Evolutionary conservation across 2,329 filamentous ascomycete genomes (phyloP), one percentile per base, ranked within the genome.

Genomic region (Metarhizium sp.): DNA sequence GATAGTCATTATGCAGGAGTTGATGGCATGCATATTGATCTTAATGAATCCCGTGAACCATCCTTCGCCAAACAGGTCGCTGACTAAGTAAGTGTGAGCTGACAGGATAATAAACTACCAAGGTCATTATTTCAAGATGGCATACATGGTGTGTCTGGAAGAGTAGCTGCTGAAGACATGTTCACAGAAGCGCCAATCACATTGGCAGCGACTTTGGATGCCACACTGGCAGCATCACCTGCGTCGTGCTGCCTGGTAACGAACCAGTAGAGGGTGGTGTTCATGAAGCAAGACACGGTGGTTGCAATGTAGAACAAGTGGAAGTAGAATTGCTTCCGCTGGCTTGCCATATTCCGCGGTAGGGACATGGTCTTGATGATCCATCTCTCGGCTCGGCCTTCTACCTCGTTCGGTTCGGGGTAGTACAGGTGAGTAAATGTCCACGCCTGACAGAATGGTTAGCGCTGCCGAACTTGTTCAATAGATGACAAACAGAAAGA

Each of bases 371-470:
- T 61, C 3, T 64, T 67, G 56, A 77, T 61, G 52, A 75, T 58
- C 40, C 59, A 65, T 25, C 67, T 66, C 60, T 72, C 73, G 60
- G 68, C 65, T 8, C 64, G 63, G 38, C 63, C 71, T 58, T 67
- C 69, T 38, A 67, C 61, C 0, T 72, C 65, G 18, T 75, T 70
- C 8, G 68, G 60, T 10, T 73, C 68, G 1, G 77, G 76, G 52
- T 73, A 74, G 61, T 78, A 74, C 32, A 79, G 67, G 59, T 81
- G 78, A 50, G 77, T 77, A 51, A 75, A 76, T 0, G 76, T 79
- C 78, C 78, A 81, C 32, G 66, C 67, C 77, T 80, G 54, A 6
- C 50, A 34, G 4, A 42, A 7, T 11, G 40, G 4, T 49, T 29
- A 45, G 16, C n/a, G 42, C 42, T 18, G 14, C n/a, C 16, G n/a